Evolutionary conservation across 1,284 basidiomycete species (phyloP).

Genomic region (Taiwanofungus camphoratus): DNA sequence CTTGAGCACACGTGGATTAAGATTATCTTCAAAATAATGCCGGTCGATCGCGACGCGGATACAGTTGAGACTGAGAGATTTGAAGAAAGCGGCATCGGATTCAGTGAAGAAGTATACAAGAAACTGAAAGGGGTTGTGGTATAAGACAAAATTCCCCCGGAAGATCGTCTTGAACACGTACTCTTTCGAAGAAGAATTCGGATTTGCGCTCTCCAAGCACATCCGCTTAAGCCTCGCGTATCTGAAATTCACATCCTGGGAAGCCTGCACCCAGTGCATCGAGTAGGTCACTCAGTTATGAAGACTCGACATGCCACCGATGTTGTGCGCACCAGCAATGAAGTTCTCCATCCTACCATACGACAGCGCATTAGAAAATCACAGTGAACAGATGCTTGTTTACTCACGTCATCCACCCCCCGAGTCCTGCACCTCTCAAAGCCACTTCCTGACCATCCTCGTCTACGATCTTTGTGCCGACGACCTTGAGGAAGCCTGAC

Average conservation of each 20-base stretch:
- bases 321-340: conserved; percentile 36
- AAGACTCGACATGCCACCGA: not conserved
- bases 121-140: conserved; percentile 38
- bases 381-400: conserved; percentile 1
- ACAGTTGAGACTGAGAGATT: conserved; percentile 64
- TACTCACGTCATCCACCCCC: conserved; percentile 66
- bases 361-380: not conserved
- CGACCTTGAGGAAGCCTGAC: conserved; percentile 50
- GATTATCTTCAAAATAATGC: conserved; percentile 55
- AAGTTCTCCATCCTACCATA: conserved; percentile 57
- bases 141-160: not conserved
- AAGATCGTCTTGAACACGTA: conserved; percentile 20
- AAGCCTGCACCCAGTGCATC: conserved; percentile 32
- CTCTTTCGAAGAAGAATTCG: conserved; percentile 76
- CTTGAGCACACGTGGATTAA: conserved; percentile 56
- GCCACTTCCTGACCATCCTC: conserved; percentile 49
- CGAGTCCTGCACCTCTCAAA: conserved; percentile 62
- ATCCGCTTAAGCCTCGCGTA: conserved; percentile 60
- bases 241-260: conserved; percentile 58
- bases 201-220: conserved; percentile 64
- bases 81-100: conserved; percentile 66
- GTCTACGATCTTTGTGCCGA: conserved; percentile 53
- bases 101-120: conserved; percentile 71
- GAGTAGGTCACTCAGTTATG: not conserved
- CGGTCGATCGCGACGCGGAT: conserved; percentile 66